Conservation (phyloP, 768 basidiomycete genomes). For the Rhizopogon vinicolor region DNA sequence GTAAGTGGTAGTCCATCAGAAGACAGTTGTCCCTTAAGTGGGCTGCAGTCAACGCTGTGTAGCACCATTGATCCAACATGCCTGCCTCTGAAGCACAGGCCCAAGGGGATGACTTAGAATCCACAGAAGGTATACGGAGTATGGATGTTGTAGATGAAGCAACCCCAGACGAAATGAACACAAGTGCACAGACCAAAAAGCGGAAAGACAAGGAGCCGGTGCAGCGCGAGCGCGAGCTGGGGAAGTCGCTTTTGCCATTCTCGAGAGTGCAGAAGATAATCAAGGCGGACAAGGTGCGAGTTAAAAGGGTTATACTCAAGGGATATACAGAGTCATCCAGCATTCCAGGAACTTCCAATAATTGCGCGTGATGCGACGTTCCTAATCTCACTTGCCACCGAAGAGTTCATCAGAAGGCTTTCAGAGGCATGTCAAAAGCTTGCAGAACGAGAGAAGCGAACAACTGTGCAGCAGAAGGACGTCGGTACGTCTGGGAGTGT, state of each 20-base stretch:
- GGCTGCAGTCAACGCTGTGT: too few species aligned
- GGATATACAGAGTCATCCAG: conserved; percentile 62
- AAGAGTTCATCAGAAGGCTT: conserved; percentile 80
- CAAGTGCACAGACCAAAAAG: conserved; percentile 3
- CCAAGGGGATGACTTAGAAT: not conserved
- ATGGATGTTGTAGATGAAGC: not conserved
- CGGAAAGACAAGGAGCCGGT: conserved; percentile 15
- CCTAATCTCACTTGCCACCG: conserved; percentile 78
- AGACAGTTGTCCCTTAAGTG: too few species aligned
- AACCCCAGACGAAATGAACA: not conserved
- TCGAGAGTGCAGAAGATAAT: conserved; percentile 79
- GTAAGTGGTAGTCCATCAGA: not conserved
- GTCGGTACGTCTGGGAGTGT: conserved; percentile 47
- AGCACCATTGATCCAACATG: not conserved
- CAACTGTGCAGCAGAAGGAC: conserved; percentile 76
- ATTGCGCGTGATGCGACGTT: conserved; percentile 76
- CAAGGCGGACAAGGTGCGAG: conserved; percentile 75
- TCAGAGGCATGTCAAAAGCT: conserved; percentile 66
- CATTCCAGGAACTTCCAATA: conserved; percentile 63
- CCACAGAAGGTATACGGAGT: not conserved
- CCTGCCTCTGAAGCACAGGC: not conserved
- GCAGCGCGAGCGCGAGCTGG: conserved; percentile 36
- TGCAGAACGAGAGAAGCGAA: conserved; percentile 66
- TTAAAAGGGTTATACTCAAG: conserved; percentile 57
- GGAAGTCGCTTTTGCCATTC: conserved; percentile 73